These are phyloP conservation scores for Calonectria henricotiae DNA, from an alignment of 2,329 filamentous ascomycete species.

Conservation along the genomic window DNA sequence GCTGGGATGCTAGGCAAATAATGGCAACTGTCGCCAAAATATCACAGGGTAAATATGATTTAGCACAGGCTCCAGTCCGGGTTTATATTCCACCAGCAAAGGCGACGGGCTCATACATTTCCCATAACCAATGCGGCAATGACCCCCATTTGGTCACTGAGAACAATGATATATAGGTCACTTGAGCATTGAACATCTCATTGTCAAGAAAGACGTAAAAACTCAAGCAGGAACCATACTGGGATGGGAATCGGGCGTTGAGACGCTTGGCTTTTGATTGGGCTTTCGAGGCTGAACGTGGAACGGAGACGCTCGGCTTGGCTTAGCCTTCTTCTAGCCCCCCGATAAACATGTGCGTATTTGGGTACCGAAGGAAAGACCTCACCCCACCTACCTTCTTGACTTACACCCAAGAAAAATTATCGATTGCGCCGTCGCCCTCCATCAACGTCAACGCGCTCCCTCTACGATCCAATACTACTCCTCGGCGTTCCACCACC, in stretches of 20 bases:
- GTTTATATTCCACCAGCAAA: too few species aligned
- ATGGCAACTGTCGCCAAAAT: neutral
- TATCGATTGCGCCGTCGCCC: constrained; percentile 45
- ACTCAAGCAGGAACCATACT: neutral
- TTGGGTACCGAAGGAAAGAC: constrained; percentile 39
- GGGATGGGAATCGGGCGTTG: neutral
- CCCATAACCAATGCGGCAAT: neutral
- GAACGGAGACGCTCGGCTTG: constrained; percentile 10
- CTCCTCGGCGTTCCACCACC: constrained; percentile 27
- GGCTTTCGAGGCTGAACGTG: constrained; percentile 7
- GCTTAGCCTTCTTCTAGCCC: constrained; percentile 28
- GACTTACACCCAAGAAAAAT: constrained; percentile 54
- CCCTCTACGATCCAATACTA: constrained; percentile 41
- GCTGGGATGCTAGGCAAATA: constrained; percentile 29
- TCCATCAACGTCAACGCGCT: constrained; percentile 42
- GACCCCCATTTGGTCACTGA: accelerated
- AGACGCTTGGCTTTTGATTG: constrained; percentile 8
- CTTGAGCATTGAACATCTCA: neutral
- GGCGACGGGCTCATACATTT: too few species aligned
- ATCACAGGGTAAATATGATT: neutral
- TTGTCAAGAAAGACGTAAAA: neutral
- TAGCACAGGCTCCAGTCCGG: constrained; percentile 6
- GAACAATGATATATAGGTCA: too few species aligned
- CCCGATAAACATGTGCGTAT: constrained; percentile 24
- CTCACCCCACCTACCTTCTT: constrained; percentile 48